A percentile compares a stretch with the other conserved stretches of the same genome.
Conservation (phyloP, 345 rosid species). For the Pistacia vera region DNA sequence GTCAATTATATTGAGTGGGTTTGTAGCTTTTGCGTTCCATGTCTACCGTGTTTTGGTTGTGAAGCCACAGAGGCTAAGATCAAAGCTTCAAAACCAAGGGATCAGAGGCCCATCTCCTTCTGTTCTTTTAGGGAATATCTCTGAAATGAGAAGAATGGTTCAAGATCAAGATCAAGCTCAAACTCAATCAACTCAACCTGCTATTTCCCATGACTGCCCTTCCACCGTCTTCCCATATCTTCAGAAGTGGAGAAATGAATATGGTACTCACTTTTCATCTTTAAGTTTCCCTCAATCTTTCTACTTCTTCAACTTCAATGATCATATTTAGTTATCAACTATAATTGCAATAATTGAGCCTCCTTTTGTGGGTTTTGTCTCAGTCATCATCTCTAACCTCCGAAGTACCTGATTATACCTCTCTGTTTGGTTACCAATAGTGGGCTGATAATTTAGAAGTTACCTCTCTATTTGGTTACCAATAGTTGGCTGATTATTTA, state of each 20-base stretch:
- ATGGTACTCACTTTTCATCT: conserved; percentile 23
- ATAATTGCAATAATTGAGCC: background rate
- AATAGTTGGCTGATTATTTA: too few species aligned
- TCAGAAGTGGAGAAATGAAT: conserved; percentile 34
- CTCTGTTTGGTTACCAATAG: too few species aligned
- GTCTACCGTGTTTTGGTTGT: conserved; percentile 13
- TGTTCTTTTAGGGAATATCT: conserved; percentile 44
- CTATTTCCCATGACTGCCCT: conserved; percentile 42
- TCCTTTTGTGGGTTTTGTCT: too few species aligned
- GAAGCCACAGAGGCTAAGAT: conserved; percentile 31
- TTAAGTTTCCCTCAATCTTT: background rate
- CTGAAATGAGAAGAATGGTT: conserved; percentile 29
- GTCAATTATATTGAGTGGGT: conserved; percentile 22
- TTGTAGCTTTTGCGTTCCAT: conserved; percentile 12
- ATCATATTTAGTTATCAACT: background rate
- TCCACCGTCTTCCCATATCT: conserved; percentile 30
- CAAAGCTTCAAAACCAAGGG: conserved; percentile 43
- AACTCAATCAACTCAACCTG: too few species aligned
- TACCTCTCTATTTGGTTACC: too few species aligned
- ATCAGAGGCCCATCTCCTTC: conserved; percentile 43
- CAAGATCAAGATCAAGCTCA: background rate
- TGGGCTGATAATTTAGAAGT: too few species aligned
- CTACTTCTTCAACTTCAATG: background rate
- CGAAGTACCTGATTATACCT: too few species aligned
- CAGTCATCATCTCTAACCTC: too few species aligned